Evolutionary conservation across 139 green algal species (phyloP), one percentile per base, ranked within the genome.

Genomic region (Nannochloris sp.): DNA sequence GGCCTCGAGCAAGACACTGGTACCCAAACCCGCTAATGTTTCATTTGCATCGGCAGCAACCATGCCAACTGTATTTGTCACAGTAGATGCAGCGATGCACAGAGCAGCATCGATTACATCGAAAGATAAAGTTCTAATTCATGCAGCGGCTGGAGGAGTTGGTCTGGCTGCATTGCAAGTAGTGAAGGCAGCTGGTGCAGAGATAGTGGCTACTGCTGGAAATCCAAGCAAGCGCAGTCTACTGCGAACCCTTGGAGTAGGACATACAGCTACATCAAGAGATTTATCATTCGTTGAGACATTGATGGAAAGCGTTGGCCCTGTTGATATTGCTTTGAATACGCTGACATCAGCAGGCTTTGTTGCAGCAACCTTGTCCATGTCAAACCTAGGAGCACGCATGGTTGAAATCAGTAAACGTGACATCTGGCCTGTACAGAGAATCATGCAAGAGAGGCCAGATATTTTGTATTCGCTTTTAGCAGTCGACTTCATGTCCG

Each of bases 371-470:
- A 84, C 76, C 2, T 62, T 95, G 44, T 71, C 85, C 14, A 20
- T 59, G n/a, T 59, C 93, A 23, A 65, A 44, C n/a, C 37, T n/a
- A 6, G 84, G 84, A 29, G 87, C 76, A 0, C 31, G 65, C 0
- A 74, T 92, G 61, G 79, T 90, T 37, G 89, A 96, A 71, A 93
- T 96, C 66, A 84, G 80, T 67, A 96, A 96, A 81, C 72, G 89
- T 31, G 89, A 93, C 80, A 90, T 96, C 56, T 95, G 85, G 85
- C 81, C 68, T 33, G 51, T 70, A 1, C 65, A 61, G 2, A 71
- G 82, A 17, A 67, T 87, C 6, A 51, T 62, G 20, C 72, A 84
- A 46, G 84, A 95, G 59, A 83, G 89, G 0, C 84, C 85, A 2
- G 89, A 96, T 63, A 75, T 88, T 46, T 14, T 10, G 2, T 91